Conservation (phyloP, 805 yeast genomes). For the Sugiyamaella marilandica region DNA sequence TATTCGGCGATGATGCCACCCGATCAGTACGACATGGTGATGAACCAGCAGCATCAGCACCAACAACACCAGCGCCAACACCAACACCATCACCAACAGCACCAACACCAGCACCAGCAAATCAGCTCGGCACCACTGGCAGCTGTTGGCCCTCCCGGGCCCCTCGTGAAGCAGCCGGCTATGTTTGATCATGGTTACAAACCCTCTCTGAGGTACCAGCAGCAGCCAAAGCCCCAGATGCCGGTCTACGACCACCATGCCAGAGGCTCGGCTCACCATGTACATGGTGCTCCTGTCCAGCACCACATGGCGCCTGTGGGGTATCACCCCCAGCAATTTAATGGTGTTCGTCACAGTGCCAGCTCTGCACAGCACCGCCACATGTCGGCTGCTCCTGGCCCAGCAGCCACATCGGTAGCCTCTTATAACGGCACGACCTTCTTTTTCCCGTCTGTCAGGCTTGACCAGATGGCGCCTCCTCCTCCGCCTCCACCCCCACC, state of each 20-base stretch:
- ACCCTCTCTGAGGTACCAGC: neutral
- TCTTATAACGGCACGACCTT: constrained; percentile 19
- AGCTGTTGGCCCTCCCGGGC: neutral
- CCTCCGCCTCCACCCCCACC: constrained; percentile 18
- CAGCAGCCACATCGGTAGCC: constrained; percentile 6
- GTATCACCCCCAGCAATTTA: neutral
- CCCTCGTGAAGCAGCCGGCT: neutral
- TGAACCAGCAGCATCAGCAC: neutral
- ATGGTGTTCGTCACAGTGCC: neutral
- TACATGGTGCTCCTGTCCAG: neutral
- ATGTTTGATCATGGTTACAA: neutral
- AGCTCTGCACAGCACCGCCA: neutral
- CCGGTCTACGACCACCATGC: neutral
- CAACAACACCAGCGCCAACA: neutral
- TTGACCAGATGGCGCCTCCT: constrained; percentile 15
- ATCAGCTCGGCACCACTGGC: neutral
- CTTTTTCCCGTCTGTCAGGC: constrained; percentile 18
- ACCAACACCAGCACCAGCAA: neutral
- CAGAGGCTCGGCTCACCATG: neutral
- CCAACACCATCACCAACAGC: neutral
- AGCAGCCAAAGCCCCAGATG: neutral
- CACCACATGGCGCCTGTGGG: neutral
- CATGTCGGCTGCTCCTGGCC: neutral
- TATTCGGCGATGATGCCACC: neutral
- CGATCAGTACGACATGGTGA: neutral